Conservation (phyloP, 2,329 filamentous ascomycete species). For the Aureobasidium sp. region DNA sequence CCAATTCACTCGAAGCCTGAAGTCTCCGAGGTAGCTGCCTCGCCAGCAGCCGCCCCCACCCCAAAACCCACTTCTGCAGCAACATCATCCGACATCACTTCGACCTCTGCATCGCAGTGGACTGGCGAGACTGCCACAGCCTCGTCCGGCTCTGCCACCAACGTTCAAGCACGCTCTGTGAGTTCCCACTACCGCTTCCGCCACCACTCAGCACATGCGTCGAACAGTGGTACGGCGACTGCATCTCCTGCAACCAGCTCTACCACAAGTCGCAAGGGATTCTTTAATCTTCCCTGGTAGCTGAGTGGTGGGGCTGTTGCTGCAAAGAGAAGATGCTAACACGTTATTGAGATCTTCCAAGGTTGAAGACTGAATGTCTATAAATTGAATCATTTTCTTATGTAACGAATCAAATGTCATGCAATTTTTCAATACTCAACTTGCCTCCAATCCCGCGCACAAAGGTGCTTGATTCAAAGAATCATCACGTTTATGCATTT, state of each 20-base stretch:
- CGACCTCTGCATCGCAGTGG: slow-evolving; percentile 1
- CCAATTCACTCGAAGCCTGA: background rate
- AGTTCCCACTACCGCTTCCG: slow-evolving; percentile 8
- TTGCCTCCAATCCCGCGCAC: no score
- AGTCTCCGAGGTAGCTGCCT: background rate
- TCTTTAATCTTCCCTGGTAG: slow-evolving; percentile 11
- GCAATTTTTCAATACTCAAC: no score
- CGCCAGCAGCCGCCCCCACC: background rate
- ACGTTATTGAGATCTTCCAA: background rate
- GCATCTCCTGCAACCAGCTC: background rate
- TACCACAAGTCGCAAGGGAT: background rate
- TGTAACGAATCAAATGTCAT: background rate
- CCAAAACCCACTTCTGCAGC: background rate
- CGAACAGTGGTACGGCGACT: background rate
- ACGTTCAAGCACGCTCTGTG: slow-evolving; percentile 3
- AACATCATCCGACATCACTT: background rate
- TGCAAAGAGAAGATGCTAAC: background rate
- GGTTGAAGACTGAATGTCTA: background rate
- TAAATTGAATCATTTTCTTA: background rate
- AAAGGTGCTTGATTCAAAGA: no score
- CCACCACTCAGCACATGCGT: background rate
- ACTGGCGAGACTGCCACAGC: background rate
- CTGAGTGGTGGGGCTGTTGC: background rate
- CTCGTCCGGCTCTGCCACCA: background rate
- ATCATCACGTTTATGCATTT: background rate